Percentiles rank a stretch among this genome's conserved stretches.
Conservation (phyloP, 768 basidiomycete species). For the Hygrophoropsis aurantiaca region DNA sequence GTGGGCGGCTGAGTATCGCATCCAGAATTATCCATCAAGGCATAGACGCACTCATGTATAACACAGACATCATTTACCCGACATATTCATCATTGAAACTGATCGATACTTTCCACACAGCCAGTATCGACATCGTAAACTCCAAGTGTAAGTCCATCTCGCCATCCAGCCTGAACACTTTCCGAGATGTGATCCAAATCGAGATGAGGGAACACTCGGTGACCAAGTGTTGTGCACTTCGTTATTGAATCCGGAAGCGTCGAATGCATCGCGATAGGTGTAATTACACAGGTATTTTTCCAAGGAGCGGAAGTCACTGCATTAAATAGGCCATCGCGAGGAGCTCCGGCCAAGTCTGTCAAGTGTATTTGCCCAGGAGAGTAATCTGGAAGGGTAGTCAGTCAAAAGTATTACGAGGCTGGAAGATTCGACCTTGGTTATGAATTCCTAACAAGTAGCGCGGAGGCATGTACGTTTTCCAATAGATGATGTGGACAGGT, state of each 20-base stretch:
- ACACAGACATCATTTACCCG: too few relatives aligned
- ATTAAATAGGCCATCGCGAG: slow-evolving; percentile 14
- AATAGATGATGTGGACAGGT: slow-evolving; percentile 27
- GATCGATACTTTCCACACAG: too few relatives aligned
- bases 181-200: slow-evolving; percentile 38
- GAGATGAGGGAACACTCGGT: slow-evolving; percentile 35
- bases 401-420: background rate
- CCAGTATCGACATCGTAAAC: slow-evolving; percentile 17
- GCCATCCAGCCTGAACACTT: slow-evolving; percentile 24
- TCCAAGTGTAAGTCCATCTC: slow-evolving; percentile 31
- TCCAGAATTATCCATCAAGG: too few relatives aligned
- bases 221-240: slow-evolving; percentile 22
- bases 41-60: too few relatives aligned
- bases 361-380: slow-evolving; percentile 17
- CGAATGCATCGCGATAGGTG: slow-evolving; percentile 27
- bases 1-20: too few relatives aligned
- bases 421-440: slow-evolving; percentile 16
- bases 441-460: slow-evolving; percentile 32
- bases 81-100: too few relatives aligned
- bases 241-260: slow-evolving; percentile 14
- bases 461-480: slow-evolving; percentile 43
- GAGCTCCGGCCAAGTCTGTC: slow-evolving; percentile 30
- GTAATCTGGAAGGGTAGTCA: slow-evolving; percentile 19
- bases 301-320: slow-evolving; percentile 12
- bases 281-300: slow-evolving; percentile 24